Percentiles rank a stretch among this genome's conserved stretches.
Evolutionary conservation across 805 yeast genomes (phyloP).

Genomic region (Candida pseudoglaebosa): DNA sequence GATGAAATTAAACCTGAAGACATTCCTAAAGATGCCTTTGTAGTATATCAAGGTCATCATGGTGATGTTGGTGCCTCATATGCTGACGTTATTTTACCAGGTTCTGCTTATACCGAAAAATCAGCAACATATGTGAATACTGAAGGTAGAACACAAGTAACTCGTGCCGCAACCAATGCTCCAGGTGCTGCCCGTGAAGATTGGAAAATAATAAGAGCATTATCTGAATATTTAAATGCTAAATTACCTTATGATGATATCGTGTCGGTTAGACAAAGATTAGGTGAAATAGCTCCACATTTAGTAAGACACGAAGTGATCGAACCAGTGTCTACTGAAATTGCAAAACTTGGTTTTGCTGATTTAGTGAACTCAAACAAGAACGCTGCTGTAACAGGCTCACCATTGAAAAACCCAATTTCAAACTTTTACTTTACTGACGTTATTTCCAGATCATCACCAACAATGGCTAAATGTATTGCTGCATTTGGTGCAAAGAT

Average conservation of each 20-base stretch:
- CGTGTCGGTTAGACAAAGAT: slow-evolving; percentile 61
- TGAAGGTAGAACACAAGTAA: slow-evolving; percentile 82
- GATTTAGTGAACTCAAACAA: slow-evolving; percentile 37
- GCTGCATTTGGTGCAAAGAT: slow-evolving; percentile 64
- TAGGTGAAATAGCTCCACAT: slow-evolving; percentile 78
- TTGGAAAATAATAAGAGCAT: slow-evolving; percentile 83
- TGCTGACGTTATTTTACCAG: slow-evolving; percentile 85
- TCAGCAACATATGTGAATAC: slow-evolving; percentile 82
- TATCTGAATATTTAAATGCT: slow-evolving; percentile 69
- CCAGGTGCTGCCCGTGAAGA: slow-evolving; percentile 91
- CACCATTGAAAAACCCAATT: slow-evolving; percentile 63
- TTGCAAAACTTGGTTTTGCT: slow-evolving; percentile 55
- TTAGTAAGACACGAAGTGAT: slow-evolving; percentile 69
- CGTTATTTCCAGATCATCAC: slow-evolving; percentile 80
- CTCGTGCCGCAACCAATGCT: slow-evolving; percentile 82
- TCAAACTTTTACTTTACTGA: slow-evolving; percentile 86
- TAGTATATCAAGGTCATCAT: slow-evolving; percentile 87
- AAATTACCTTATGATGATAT: slow-evolving; percentile 75
- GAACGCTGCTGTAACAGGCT: slow-evolving; percentile 36
- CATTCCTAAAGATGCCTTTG: slow-evolving; percentile 81
- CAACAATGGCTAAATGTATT: slow-evolving; percentile 87
- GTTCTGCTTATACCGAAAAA: slow-evolving; percentile 86
- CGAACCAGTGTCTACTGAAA: slow-evolving; percentile 59
- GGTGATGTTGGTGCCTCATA: slow-evolving; percentile 86
- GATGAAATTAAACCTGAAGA: slow-evolving; percentile 69